These are phyloP conservation scores for Prillingera fragicola DNA, from an alignment of 1,284 basidiomycete genomes.

Conservation along the genomic window DNA sequence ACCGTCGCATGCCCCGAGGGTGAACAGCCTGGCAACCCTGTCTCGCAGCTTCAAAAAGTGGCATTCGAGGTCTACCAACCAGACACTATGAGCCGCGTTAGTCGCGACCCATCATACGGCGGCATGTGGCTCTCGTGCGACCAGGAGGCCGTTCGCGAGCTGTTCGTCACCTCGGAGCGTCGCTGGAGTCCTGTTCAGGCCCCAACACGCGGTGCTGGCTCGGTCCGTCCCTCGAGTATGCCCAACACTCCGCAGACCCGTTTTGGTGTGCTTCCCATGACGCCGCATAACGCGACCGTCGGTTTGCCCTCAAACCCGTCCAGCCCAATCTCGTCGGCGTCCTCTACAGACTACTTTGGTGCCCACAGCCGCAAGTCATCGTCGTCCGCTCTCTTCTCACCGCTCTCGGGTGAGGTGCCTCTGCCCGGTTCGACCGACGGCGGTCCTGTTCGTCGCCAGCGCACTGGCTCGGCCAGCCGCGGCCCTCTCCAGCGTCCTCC, in stretches of 20 bases:
- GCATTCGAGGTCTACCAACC: constrained; percentile 81
- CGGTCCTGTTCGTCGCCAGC: constrained; percentile 36
- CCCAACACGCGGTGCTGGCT: constrained; percentile 6
- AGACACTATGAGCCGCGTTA: constrained; percentile 16
- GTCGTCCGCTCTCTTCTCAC: constrained; percentile 33
- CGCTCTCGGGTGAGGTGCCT: constrained; percentile 22
- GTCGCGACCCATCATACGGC: constrained; percentile 24
- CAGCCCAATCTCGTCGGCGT: constrained; percentile 33
- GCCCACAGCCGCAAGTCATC: constrained; percentile 38
- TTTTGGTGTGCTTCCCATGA: constrained; percentile 44
- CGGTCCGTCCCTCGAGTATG: constrained; percentile 28
- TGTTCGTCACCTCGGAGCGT: constrained; percentile 26
- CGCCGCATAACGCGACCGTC: constrained; percentile 33
- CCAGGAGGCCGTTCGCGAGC: constrained; percentile 33
- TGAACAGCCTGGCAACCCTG: constrained; percentile 86
- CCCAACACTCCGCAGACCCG: constrained; percentile 39
- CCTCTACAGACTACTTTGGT: constrained; percentile 40
- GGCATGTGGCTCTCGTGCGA: constrained; percentile 42
- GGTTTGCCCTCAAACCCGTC: constrained; percentile 38
- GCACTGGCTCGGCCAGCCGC: constrained; percentile 31
- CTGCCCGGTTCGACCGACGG: constrained; percentile 35
- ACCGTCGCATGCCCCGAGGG: constrained; percentile 58
- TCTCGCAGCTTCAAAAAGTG: constrained; percentile 88
- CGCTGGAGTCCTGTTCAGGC: constrained; percentile 27
- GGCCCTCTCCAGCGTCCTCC: constrained; percentile 29